phyloP scores from a whole-genome alignment of 2,329 filamentous ascomycete species.

The Hymenotorrendiella dingleyae region DNA sequence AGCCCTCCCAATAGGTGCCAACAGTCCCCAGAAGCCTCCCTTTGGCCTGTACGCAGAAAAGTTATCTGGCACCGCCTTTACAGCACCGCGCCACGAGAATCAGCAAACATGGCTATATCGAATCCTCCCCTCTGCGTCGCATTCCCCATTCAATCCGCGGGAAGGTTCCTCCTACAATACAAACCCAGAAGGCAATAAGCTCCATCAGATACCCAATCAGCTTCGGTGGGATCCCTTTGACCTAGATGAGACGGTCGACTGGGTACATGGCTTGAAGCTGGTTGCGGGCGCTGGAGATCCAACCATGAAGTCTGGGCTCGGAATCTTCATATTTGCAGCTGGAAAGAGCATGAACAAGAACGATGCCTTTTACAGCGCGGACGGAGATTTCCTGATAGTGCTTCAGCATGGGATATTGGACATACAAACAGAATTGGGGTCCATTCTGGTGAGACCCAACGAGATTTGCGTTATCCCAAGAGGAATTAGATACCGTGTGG shows the following conservation, averaged over 20 bases:
- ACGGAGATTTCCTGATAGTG: constrained; percentile 73
- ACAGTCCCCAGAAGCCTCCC: constrained; percentile 64
- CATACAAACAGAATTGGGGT: constrained; percentile 72
- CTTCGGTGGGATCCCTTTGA: constrained; percentile 71
- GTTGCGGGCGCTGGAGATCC: constrained; percentile 76
- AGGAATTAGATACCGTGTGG: constrained; percentile 67
- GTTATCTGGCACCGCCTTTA: constrained; percentile 52
- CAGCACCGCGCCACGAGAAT: constrained; percentile 50
- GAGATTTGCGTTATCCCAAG: constrained; percentile 74
- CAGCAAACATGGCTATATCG: constrained; percentile 54
- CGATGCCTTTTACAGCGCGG: constrained; percentile 77
- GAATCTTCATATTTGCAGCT: constrained; percentile 75
- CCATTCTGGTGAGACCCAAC: constrained; percentile 67
- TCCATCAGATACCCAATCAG: constrained; percentile 75
- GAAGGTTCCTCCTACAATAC: constrained; percentile 40
- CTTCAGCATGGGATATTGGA: constrained; percentile 69
- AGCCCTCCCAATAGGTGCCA: constrained; percentile 58
- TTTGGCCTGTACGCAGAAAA: constrained; percentile 65
- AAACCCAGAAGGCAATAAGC: constrained; percentile 29
- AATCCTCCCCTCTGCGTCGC: constrained; percentile 47
- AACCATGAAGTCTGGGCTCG: constrained; percentile 70
- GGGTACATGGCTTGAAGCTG: constrained; percentile 58
- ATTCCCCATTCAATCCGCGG: constrained; percentile 41
- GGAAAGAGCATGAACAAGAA: constrained; percentile 70
- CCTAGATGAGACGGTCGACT: constrained; percentile 61